Base-by-base conservation (phyloP, 148 eudicot genomes). In the Dysphania ambrosioides region DNA sequence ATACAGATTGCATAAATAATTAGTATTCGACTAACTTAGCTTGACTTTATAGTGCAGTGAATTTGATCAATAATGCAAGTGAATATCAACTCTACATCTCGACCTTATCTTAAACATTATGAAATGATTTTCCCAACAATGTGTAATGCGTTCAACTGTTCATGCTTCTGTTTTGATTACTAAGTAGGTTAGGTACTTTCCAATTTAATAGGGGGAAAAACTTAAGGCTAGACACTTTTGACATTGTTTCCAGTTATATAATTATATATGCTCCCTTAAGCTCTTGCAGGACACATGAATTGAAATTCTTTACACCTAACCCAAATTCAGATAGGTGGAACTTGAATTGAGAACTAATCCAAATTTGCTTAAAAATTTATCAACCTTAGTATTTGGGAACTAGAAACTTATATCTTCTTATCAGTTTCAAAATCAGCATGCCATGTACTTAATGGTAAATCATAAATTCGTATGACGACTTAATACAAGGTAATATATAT, bases 91-190 rank as follows among this genome's bases (percentile, higher is more conserved):
- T 53, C 23, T 19, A 53, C 8, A 21, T 53, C 58, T 53, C 26
- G 15, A 34, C 3, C 71, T 65, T 75, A 75, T 65, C 71, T 53
- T 66, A 7, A 73, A 60, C 35, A 15, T 57, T 56, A 57, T 32
- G 31, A 30, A 76, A 42, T 38, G 10, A 61, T 72, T 64, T 78
- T 41, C 72, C 72, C 61, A 72, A 72, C 80, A 64, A 53, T 61
- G 40, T 65, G 57, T 72, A 55, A 78, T 72, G 76, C 80, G 42
- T 72, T 65, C 70, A 72, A 72, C 76, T 72, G 70, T 78, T 70
- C 64, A 64, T 63, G 61, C 49, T 78, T 49, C 47, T 72, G 13
- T 26, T 36, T 34, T 65, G 44, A 70, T 51, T 53, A 63, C 35
- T 16, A 4, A 16, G 31, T 49, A 61, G 40, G 40, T 65, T 49